phyloP scores from a whole-genome alignment of 306 rosid genomes.

The Cucurbita pepo region DNA sequence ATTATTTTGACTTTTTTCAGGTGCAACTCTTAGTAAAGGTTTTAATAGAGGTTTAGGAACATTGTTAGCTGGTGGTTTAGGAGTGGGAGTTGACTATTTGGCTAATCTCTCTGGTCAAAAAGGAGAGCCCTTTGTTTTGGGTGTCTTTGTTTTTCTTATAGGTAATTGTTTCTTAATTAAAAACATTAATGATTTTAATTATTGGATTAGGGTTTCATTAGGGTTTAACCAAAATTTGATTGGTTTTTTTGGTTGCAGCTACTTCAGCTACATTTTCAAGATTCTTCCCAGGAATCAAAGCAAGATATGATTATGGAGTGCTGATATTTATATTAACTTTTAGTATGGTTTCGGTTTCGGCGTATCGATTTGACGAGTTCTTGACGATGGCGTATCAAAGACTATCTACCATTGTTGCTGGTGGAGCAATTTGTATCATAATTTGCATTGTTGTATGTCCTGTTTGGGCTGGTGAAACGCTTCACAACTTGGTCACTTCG shows the following conservation, averaged over 20 bases:
- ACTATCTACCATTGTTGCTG: conserved; percentile 43
- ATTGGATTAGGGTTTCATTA: background rate
- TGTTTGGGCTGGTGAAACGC: conserved; percentile 88
- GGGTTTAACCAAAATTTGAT: background rate
- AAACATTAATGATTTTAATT: too few species aligned
- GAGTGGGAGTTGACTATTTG: conserved; percentile 59
- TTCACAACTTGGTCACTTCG: conserved; percentile 57
- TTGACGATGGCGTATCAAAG: conserved; percentile 51
- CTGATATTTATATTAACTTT: conserved; percentile 75
- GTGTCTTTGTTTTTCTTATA: conserved; percentile 57
- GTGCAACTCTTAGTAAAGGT: conserved; percentile 68
- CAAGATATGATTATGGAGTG: conserved; percentile 76
- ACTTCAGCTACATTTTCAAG: conserved; percentile 52
- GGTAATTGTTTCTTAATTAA: conserved; percentile 21
- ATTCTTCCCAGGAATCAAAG: conserved; percentile 60
- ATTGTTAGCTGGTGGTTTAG: conserved; percentile 60
- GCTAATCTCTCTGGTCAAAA: conserved; percentile 43
- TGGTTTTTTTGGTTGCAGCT: conserved; percentile 28
- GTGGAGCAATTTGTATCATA: conserved; percentile 52
- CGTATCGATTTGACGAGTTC: conserved; percentile 34
- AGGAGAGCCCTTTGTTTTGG: conserved; percentile 58
- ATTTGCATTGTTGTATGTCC: conserved; percentile 51
- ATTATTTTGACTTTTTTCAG: conserved; percentile 12
- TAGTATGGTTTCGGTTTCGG: conserved; percentile 65
- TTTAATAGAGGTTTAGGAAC: conserved; percentile 80